Percentiles rank a stretch among this genome's conserved stretches.
These are phyloP conservation scores for Kwoniella newhampshirensis DNA, from an alignment of 768 basidiomycete species.

Conservation along the genomic window DNA sequence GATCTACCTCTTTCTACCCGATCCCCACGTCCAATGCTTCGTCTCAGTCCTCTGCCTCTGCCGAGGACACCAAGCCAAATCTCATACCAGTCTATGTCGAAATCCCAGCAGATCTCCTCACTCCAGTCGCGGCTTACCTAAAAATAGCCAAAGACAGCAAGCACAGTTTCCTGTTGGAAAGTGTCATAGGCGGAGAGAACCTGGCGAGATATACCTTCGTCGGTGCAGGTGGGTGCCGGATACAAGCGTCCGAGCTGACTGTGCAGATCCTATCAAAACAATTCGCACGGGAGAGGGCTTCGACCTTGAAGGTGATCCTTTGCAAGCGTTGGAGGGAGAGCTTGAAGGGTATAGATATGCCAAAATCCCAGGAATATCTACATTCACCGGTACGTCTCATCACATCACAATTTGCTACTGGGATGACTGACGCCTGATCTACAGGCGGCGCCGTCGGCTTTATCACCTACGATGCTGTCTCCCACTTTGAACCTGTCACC, in stretches of 20 bases:
- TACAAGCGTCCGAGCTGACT: not conserved
- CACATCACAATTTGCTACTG: not conserved
- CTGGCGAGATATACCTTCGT: conserved; percentile 94
- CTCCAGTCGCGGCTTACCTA: conserved; percentile 95
- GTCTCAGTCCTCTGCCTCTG: not conserved
- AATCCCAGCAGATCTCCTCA: conserved; percentile 91
- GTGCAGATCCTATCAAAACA: conserved; percentile 84
- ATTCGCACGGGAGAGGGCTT: conserved; percentile 83
- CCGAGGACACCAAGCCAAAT: conserved; percentile 57
- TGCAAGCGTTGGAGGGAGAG: conserved; percentile 77
- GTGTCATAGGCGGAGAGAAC: conserved; percentile 84
- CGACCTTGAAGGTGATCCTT: conserved; percentile 81
- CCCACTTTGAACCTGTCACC: conserved; percentile 88
- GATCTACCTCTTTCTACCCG: conserved; percentile 28
- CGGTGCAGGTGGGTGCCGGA: conserved; percentile 70
- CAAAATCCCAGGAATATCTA: conserved; percentile 84
- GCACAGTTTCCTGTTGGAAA: conserved; percentile 93
- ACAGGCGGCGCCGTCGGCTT: conserved; percentile 93
- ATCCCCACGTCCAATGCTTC: conserved; percentile 16
- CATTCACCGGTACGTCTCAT: conserved; percentile 68
- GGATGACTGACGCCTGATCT: not conserved
- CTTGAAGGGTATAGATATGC: conserved; percentile 83
- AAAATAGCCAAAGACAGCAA: conserved; percentile 86
- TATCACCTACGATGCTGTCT: conserved; percentile 93
- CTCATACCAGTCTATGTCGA: conserved; percentile 90